Evolutionary conservation across 2,329 filamentous ascomycete genomes (phyloP), one percentile per base, ranked within the genome.

Genomic region (Berkeleyomyces basicola): DNA sequence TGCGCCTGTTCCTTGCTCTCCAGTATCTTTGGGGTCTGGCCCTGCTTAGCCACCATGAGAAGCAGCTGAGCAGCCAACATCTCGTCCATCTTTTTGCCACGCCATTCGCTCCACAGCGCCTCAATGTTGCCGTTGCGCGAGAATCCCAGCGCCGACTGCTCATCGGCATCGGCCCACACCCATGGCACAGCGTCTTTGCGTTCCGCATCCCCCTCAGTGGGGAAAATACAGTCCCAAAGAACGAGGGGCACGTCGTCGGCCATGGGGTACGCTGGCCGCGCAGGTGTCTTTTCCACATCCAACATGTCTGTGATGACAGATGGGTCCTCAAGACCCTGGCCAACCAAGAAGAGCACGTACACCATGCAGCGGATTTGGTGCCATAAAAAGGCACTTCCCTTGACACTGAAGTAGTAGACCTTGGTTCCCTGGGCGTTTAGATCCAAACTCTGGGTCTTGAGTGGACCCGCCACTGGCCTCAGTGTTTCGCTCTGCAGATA

Each of bases 361-460:
- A 95, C 85, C 82, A 99, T 91, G 75, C 92, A 89, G 33, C 93
- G 85, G 67, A 99, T 95, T 75, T 99, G 93, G 74, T 99, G 93
- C 93, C 93, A 99, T 57, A 99, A 76, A 73, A 99, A 99, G 1
- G 91, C 93, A 6, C 87, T 90, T 23, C 93, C 93, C 67, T 91
- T 84, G 47, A 99, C 84, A 64, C 86, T 85, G 73, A 99, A 95
- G 66, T 86, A 85, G 75, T 95, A 97, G 11, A 96, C 81, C 70
- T 89, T 88, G 5, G 84, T 79, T 60, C 65, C 16, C 61, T 44
- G 36, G 65, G 42, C 63, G 42, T 36, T 60, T 53, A 65, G 66
- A 9, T 55, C 59, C 11, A 64, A 43, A 7, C 33, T 7, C 9
- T 36, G 10, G 6, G 14, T 5, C 14, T 46, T 57, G n/a, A 64